Evolutionary conservation across 371 early-diverging fungal species (phyloP).

Genomic region (Haplosporangium sp.): DNA sequence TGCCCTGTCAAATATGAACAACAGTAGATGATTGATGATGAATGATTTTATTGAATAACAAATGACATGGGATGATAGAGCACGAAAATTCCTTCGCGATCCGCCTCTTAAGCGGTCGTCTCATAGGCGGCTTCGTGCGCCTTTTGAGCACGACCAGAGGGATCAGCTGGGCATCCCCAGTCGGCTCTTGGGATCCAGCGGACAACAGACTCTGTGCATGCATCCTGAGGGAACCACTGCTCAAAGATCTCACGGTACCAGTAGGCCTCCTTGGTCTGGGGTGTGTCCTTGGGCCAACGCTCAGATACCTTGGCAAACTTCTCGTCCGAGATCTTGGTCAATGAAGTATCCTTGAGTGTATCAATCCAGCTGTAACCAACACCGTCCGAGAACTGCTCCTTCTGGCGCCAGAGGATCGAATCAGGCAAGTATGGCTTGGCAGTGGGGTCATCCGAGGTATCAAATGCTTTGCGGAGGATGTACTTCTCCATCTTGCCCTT

Average conservation of each 20-base stretch:
- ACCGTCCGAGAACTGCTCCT: conserved; percentile 98
- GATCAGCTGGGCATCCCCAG: conserved; percentile 98
- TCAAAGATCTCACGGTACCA: conserved; percentile 95
- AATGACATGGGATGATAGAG: too few relatives aligned
- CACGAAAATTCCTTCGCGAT: too few relatives aligned
- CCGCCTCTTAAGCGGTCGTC: conserved; percentile 14
- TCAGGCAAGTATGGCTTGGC: conserved; percentile 88
- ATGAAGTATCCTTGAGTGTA: conserved; percentile 81
- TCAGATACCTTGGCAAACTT: conserved; percentile 74
- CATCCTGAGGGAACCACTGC: conserved; percentile 89
- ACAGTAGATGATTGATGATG: too few relatives aligned
- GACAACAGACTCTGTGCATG: conserved; percentile 89
- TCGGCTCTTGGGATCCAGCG: conserved; percentile 96
- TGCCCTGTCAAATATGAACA: too few relatives aligned
- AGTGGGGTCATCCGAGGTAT: conserved; percentile 73
- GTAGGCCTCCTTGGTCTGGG: conserved; percentile 95
- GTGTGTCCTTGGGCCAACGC: conserved; percentile 89
- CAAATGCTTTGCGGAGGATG: conserved; percentile 88
- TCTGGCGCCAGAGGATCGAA: conserved; percentile 95
- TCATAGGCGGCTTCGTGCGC: conserved; percentile 82
- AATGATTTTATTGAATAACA: too few relatives aligned
- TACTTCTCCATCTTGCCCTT: conserved; percentile 88
- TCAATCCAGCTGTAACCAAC: conserved; percentile 98
- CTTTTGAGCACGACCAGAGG: conserved; percentile 96
- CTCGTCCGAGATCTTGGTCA: conserved; percentile 78